Evolutionary conservation across 192 early-diverging fungal genomes (phyloP).

Genomic region (Podila epicladia): DNA sequence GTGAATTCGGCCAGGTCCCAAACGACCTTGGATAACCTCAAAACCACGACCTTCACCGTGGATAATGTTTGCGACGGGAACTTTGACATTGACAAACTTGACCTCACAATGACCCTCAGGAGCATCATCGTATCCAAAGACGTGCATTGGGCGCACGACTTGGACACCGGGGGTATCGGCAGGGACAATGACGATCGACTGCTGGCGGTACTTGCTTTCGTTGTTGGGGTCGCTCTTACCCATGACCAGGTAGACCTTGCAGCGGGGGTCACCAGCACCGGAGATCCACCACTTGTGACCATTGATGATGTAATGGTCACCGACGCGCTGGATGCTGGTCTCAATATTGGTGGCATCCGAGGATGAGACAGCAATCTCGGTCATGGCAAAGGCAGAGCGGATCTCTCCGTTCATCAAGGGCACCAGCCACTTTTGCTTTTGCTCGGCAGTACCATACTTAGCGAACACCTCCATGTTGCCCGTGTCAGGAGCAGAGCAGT

Average conservation of each 20-base stretch:
- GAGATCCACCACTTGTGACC: constrained; percentile 99
- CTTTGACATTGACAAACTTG: constrained; percentile 86
- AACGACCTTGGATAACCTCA: constrained; percentile 96
- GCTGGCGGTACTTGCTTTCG: constrained; percentile 82
- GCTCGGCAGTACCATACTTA: constrained; percentile 88
- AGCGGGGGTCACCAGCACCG: constrained; percentile 95
- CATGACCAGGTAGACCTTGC: constrained; percentile 92
- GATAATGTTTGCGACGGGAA: constrained; percentile 89
- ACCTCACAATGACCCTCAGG: constrained; percentile 98
- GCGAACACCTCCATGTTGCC: constrained; percentile 99
- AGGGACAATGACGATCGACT: constrained; percentile 91
- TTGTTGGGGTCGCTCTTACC: constrained; percentile 83
- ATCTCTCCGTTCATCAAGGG: constrained; percentile 93
- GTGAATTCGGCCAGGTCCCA: constrained; percentile 98
- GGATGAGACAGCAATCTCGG: constrained; percentile 93
- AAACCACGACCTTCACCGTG: constrained; percentile 98
- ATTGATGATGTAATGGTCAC: constrained; percentile 75
- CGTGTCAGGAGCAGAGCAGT: constrained; percentile 96
- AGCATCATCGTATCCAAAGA: constrained; percentile 97
- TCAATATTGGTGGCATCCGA: constrained; percentile 99
- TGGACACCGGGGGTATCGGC: constrained; percentile 83
- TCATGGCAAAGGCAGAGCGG: constrained; percentile 99
- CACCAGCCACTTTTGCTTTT: constrained; percentile 81
- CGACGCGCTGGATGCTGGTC: constrained; percentile 76
- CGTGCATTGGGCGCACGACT: constrained; percentile 84